Evolutionary conservation across 2,329 filamentous ascomycete species (phyloP).

Genomic region (Magnaporthiopsis rhizophila): DNA sequence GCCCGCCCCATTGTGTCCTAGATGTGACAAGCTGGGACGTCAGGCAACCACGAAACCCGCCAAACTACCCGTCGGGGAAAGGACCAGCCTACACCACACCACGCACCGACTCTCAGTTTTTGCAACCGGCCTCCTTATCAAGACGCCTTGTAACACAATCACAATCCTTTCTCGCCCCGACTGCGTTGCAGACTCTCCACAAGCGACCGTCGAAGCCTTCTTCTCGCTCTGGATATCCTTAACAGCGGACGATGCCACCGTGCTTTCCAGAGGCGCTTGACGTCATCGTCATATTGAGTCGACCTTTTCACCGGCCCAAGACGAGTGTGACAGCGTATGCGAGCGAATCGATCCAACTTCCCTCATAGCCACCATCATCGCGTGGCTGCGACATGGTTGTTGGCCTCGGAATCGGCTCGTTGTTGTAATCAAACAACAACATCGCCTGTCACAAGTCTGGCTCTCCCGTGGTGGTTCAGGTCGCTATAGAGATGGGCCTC

Average conservation of each 20-base stretch:
- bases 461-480: background rate
- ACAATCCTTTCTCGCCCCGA: background rate
- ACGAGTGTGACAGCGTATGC: background rate
- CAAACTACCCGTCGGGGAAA: background rate
- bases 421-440: background rate
- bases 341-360: background rate
- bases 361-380: background rate
- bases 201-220: background rate
- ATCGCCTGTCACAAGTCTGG: background rate
- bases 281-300: background rate
- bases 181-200: background rate
- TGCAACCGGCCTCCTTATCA: background rate
- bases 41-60: background rate
- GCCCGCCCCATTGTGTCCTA: conserved; percentile 7
- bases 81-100: no score
- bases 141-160: background rate
- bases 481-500: background rate
- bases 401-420: background rate
- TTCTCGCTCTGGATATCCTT: background rate
- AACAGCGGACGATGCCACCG: background rate
- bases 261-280: background rate
- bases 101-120: background rate
- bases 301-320: background rate
- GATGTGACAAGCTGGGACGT: background rate
- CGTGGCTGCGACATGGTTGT: background rate